These are phyloP conservation scores for Stagonosporopsis vannaccii DNA, from an alignment of 2,329 filamentous ascomycete species.

Conservation along the genomic window DNA sequence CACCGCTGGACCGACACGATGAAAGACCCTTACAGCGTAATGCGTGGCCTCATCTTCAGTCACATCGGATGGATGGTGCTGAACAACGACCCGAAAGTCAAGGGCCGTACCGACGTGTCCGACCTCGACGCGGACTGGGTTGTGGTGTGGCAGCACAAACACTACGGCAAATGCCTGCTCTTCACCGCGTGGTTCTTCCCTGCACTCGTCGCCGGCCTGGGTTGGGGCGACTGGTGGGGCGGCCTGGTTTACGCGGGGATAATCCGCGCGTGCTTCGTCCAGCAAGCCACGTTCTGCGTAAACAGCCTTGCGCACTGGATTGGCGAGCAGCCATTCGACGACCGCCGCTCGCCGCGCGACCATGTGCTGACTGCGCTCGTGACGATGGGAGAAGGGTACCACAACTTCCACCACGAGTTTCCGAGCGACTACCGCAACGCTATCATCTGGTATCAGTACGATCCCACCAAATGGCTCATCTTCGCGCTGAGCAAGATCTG, in stretches of 20 bases:
- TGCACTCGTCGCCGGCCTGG: constrained; percentile 54
- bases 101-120: constrained; percentile 58
- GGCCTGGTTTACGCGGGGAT: constrained; percentile 59
- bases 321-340: constrained; percentile 54
- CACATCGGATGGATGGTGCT: constrained; percentile 61
- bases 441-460: constrained; percentile 49
- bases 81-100: constrained; percentile 59
- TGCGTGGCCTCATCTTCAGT: constrained; percentile 56
- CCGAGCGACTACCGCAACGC: constrained; percentile 52
- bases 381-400: constrained; percentile 53
- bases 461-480: constrained; percentile 53
- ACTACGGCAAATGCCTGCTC: constrained; percentile 54
- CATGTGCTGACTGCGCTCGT: constrained; percentile 50
- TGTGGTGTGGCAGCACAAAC: constrained; percentile 56
- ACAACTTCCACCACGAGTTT: constrained; percentile 54
- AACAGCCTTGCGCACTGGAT: constrained; percentile 62
- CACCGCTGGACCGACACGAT: constrained; percentile 59
- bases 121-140: constrained; percentile 59
- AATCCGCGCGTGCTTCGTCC: constrained; percentile 57
- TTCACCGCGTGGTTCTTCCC: constrained; percentile 55
- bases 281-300: constrained; percentile 61
- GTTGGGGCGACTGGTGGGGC: constrained; percentile 58
- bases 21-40: constrained; percentile 59
- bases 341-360: constrained; percentile 47
- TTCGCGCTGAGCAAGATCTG: constrained; percentile 40